phyloP scores from a whole-genome alignment of 768 basidiomycete species.

The Amanita molliuscula region DNA sequence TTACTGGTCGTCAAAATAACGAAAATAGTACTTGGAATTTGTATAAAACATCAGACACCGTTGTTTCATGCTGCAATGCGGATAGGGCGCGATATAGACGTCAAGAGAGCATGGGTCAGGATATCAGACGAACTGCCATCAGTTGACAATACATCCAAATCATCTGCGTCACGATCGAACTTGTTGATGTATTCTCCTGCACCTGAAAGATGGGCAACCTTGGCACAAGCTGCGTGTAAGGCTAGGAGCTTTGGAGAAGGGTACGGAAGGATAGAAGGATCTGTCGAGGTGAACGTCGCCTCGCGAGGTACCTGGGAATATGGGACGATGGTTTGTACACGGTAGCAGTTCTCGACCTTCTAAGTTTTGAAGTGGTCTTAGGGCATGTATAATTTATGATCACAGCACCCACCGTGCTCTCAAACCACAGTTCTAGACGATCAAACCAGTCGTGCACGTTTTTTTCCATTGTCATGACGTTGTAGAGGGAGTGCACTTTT shows the following conservation, averaged over 20 bases:
- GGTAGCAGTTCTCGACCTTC: not conserved
- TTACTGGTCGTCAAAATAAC: no score
- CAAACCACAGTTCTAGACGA: not conserved
- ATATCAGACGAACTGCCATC: constrained; percentile 1
- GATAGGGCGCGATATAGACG: not conserved
- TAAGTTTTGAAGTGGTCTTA: not conserved
- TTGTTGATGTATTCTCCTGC: constrained; percentile 1
- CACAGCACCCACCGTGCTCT: not conserved
- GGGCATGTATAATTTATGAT: not conserved
- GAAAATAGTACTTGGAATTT: no score
- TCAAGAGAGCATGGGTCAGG: not conserved
- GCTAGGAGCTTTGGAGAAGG: not conserved
- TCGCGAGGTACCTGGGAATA: not conserved
- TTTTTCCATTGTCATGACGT: not conserved
- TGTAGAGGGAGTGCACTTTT: constrained; percentile 7
- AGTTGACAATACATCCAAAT: not conserved
- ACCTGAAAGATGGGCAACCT: constrained; percentile 2
- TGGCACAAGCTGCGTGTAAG: constrained; percentile 2
- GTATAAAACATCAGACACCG: no score
- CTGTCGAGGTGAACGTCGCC: not conserved
- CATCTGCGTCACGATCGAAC: not conserved
- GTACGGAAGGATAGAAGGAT: not conserved
- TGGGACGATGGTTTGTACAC: not conserved
- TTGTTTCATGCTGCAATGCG: not conserved
- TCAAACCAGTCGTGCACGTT: not conserved